phyloP scores from a whole-genome alignment of 164 flowering plant species.

The Buxus sempervirens region DNA sequence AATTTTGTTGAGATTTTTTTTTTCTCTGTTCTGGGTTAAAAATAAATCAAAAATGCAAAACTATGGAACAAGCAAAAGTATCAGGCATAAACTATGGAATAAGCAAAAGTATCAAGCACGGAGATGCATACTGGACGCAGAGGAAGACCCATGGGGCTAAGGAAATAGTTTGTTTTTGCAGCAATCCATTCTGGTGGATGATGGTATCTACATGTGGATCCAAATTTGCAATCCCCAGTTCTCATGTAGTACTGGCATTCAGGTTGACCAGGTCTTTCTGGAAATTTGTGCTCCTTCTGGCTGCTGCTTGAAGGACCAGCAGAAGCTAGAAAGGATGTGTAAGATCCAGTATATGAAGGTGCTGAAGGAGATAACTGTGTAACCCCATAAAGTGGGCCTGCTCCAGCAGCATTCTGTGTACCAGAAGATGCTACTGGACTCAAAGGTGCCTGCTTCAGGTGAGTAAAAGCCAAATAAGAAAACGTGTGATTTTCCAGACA shows the following conservation, averaged over 20 bases:
- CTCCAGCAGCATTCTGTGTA: slow-evolving; percentile 49
- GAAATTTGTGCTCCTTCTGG: slow-evolving; percentile 61
- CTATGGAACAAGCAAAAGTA: background rate
- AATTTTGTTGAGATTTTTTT: background rate
- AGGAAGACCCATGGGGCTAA: slow-evolving; percentile 80
- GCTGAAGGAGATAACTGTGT: slow-evolving; percentile 67
- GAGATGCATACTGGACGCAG: slow-evolving; percentile 66
- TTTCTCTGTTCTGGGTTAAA: background rate
- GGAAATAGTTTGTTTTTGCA: slow-evolving; percentile 38
- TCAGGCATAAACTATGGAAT: background rate
- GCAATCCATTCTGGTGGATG: slow-evolving; percentile 63
- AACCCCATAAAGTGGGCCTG: slow-evolving; percentile 54
- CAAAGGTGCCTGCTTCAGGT: slow-evolving; percentile 51
- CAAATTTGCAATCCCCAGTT: slow-evolving; percentile 93
- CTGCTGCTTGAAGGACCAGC: slow-evolving; percentile 48
- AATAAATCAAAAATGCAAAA: background rate
- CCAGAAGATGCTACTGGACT: slow-evolving; percentile 52
- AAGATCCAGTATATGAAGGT: slow-evolving; percentile 58
- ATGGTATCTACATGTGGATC: slow-evolving; percentile 87
- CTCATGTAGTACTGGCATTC: slow-evolving; percentile 86
- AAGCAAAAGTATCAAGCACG: background rate
- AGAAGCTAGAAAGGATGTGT: slow-evolving; percentile 36
- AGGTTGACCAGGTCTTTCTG: slow-evolving; percentile 91
- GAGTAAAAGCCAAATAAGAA: slow-evolving; percentile 4
- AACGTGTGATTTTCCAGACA: background rate